Percentiles rank a stretch among this genome's conserved stretches.
Evolutionary conservation across 345 rosid species (phyloP).

Genomic region (Arabis alpina): DNA sequence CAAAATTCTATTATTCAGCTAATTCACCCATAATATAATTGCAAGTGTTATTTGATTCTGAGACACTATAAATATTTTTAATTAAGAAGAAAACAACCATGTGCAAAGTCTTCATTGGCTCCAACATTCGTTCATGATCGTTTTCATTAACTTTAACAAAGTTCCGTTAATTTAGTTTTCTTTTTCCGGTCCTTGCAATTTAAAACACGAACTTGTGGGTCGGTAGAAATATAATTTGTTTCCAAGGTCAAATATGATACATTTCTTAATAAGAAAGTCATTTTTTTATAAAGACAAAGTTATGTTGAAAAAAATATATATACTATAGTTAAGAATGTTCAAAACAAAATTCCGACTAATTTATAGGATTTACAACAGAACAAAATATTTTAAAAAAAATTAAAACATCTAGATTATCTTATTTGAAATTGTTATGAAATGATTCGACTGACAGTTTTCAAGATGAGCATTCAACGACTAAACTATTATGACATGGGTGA

Average conservation of each 20-base stretch:
- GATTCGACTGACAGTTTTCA: too few species aligned
- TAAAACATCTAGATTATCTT: too few species aligned
- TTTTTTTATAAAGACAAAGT: background rate
- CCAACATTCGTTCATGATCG: background rate
- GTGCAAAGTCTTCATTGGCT: conserved; percentile 18
- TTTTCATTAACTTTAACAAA: background rate
- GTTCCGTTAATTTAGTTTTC: background rate
- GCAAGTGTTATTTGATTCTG: background rate
- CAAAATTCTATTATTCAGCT: too few species aligned
- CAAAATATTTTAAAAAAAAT: too few species aligned
- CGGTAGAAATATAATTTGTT: background rate
- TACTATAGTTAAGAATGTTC: too few species aligned
- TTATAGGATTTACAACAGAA: too few species aligned
- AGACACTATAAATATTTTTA: background rate
- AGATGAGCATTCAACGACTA: too few species aligned
- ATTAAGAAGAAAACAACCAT: background rate
- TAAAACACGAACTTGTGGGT: background rate
- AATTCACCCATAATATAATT: too few species aligned
- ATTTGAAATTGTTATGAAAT: too few species aligned
- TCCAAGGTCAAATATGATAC: background rate
- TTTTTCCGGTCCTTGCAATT: background rate
- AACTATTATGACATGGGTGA: too few species aligned
- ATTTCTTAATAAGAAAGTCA: background rate
- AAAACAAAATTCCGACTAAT: too few species aligned
- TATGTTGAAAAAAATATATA: too few species aligned